A percentile compares a stretch with the other conserved stretches of the same genome.
phyloP scores from a whole-genome alignment of 106 monocot species.

The Cymbidium sinense region DNA sequence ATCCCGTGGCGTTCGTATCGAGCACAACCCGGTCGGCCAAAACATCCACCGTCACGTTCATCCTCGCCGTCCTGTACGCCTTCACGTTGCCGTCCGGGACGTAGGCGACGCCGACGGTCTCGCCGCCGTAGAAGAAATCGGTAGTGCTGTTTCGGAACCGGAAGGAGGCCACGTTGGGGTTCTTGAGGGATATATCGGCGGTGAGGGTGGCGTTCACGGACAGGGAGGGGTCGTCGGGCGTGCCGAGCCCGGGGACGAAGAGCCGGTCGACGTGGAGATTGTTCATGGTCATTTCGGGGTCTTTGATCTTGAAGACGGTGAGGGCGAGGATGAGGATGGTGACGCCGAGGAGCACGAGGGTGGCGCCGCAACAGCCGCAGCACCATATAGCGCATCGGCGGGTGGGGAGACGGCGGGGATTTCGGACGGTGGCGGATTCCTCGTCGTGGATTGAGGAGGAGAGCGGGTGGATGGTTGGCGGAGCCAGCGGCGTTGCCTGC shows the following conservation, averaged over 20 bases:
- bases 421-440: background rate
- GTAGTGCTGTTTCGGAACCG: slow-evolving; percentile 40
- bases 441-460: background rate
- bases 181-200: slow-evolving; percentile 46
- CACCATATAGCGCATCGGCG: slow-evolving; percentile 22
- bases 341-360: slow-evolving; percentile 28
- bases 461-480: background rate
- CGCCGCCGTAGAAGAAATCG: slow-evolving; percentile 28
- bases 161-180: slow-evolving; percentile 58
- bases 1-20: slow-evolving; percentile 4
- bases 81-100: slow-evolving; percentile 27
- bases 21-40: slow-evolving; percentile 15
- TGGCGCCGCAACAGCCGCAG: slow-evolving; percentile 23
- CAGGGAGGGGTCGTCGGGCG: background rate
- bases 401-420: background rate
- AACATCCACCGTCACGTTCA: slow-evolving; percentile 60
- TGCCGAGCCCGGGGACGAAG: background rate
- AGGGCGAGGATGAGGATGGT: slow-evolving; percentile 37
- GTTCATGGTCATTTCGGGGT: slow-evolving; percentile 35
- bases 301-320: slow-evolving; percentile 38
- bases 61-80: slow-evolving; percentile 38
- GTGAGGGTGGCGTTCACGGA: slow-evolving; percentile 34
- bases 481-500: background rate
- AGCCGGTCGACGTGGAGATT: slow-evolving; percentile 12
- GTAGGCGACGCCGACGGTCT: slow-evolving; percentile 40